phyloP scores from a whole-genome alignment of 495 filamentous ascomycete species.

The Pseudomonodictys pantanalensis region DNA sequence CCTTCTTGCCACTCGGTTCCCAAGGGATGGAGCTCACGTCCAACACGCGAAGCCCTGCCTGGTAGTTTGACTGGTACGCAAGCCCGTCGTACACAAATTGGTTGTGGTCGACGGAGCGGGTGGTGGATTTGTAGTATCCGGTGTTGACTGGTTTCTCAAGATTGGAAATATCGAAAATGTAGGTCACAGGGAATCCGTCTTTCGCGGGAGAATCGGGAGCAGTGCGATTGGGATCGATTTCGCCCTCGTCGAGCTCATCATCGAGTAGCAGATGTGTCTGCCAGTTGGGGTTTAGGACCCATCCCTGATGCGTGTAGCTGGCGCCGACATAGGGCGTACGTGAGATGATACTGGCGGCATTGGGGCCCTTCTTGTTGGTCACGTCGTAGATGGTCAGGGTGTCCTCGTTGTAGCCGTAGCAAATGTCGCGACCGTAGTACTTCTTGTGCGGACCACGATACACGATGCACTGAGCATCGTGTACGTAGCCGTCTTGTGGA shows the following conservation, averaged over 20 bases:
- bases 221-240: conserved; percentile 26
- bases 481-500: conserved; percentile 55
- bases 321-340: conserved; percentile 55
- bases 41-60: conserved; percentile 53
- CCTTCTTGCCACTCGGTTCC: conserved; percentile 51
- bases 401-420: conserved; percentile 58
- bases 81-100: conserved; percentile 56
- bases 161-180: conserved; percentile 37
- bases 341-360: conserved; percentile 46
- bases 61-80: conserved; percentile 59
- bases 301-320: conserved; percentile 61
- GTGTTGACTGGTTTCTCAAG: conserved; percentile 45
- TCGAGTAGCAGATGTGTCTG: conserved; percentile 57
- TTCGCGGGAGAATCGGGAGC: conserved; percentile 31
- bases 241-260: conserved; percentile 58
- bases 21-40: conserved; percentile 52
- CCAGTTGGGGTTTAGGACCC: conserved; percentile 53
- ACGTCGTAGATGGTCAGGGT: conserved; percentile 54
- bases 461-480: conserved; percentile 59
- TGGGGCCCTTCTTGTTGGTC: conserved; percentile 49
- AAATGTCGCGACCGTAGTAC: conserved; percentile 55
- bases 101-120: conserved; percentile 58
- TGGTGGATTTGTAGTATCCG: conserved; percentile 51
- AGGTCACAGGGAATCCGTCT: conserved; percentile 31
- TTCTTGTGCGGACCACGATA: conserved; percentile 55